These are phyloP conservation scores for Eucalyptus caleyi DNA, from an alignment of 345 rosid genomes.

Conservation along the genomic window DNA sequence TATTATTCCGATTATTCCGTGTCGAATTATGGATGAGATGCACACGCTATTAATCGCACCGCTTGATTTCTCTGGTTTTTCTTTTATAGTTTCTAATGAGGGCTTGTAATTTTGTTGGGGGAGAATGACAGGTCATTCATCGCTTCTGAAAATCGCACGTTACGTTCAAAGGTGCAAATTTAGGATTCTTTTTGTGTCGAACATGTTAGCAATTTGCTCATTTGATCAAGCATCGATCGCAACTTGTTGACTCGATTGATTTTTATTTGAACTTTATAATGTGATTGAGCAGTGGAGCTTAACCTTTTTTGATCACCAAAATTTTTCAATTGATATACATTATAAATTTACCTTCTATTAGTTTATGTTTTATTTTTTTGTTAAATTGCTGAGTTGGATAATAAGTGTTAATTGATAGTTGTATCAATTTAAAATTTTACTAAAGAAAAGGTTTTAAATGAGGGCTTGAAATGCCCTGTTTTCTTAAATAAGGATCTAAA, in stretches of 20 bases:
- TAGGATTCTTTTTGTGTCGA: not conserved
- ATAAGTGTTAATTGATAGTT: fast-evolving
- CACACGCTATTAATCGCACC: not conserved
- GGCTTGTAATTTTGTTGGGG: not conserved
- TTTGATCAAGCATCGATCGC: not conserved
- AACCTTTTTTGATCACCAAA: too few species aligned
- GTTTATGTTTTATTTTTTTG: fast-evolving
- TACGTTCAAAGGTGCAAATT: not conserved
- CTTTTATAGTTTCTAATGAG: not conserved
- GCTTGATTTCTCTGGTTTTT: not conserved
- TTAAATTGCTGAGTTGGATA: too few species aligned
- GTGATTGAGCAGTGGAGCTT: not conserved
- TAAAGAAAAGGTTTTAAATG: too few species aligned
- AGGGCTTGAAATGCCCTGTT: fast-evolving
- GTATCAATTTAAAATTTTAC: too few species aligned
- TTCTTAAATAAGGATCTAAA: fast-evolving
- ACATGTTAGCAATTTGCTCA: not conserved
- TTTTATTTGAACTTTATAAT: not conserved
- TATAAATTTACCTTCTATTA: fast-evolving
- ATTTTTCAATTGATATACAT: fast-evolving
- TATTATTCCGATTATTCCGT: not conserved
- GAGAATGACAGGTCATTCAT: not conserved
- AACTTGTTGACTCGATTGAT: not conserved
- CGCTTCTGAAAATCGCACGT: not conserved
- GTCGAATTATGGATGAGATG: not conserved